Percentiles rank a stretch among this genome's conserved stretches.
These are phyloP conservation scores for Aspergillus ustus DNA, from an alignment of 2,329 filamentous ascomycete genomes.

Conservation along the genomic window DNA sequence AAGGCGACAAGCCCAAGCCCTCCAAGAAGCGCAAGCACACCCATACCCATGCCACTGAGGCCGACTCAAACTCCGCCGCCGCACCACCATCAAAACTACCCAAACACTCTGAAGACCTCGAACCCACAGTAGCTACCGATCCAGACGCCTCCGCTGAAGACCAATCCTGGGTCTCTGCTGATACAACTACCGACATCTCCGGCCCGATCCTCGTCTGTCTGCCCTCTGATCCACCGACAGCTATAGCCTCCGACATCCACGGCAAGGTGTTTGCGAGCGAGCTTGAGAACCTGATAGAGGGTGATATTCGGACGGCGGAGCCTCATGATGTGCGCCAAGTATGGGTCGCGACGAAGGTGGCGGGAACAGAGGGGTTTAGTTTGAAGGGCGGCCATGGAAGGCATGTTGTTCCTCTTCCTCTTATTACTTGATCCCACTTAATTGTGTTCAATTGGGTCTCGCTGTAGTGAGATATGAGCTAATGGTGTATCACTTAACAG, in stretches of 20 bases:
- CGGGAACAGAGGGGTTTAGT: constrained; percentile 78
- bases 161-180: constrained; percentile 90
- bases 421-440: background rate
- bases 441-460: background rate
- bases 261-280: constrained; percentile 83
- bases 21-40: constrained; percentile 81
- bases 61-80: constrained; percentile 21
- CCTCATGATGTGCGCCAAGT: constrained; percentile 96
- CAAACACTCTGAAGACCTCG: constrained; percentile 13
- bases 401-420: constrained; percentile 48
- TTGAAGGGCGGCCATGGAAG: constrained; percentile 91
- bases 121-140: background rate
- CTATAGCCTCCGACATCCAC: constrained; percentile 81
- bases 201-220: constrained; percentile 85
- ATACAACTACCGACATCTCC: constrained; percentile 71
- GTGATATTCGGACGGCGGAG: constrained; percentile 80
- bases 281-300: constrained; percentile 87
- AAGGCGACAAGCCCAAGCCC: constrained; percentile 78
- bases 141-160: constrained; percentile 58
- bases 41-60: constrained; percentile 30
- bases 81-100: constrained; percentile 27
- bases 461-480: background rate
- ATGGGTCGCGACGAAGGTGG: constrained; percentile 84
- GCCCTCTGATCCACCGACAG: constrained; percentile 72
- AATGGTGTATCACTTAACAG: constrained; percentile 47